A percentile compares a stretch with the other conserved stretches of the same genome.
Conservation (phyloP, 176 grass and related monocot species). For the Aegilops sharonensis region DNA sequence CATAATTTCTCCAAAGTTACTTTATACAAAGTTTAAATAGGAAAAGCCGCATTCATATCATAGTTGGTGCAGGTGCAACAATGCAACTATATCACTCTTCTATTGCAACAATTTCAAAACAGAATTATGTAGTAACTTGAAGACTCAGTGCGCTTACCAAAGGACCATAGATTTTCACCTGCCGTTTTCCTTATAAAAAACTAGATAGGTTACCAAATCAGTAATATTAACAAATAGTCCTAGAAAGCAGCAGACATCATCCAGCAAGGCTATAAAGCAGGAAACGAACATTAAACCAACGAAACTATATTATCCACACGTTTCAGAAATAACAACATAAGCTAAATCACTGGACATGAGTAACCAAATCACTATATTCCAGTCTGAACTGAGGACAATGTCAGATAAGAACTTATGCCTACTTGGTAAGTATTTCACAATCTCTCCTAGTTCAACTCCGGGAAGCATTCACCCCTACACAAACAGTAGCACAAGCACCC, state of each 20-base stretch:
- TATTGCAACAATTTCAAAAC: background rate
- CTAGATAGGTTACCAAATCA: background rate
- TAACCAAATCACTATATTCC: background rate
- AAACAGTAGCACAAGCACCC: constrained; percentile 31
- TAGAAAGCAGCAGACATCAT: background rate
- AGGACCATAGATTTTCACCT: background rate
- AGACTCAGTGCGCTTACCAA: background rate
- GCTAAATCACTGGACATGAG: background rate
- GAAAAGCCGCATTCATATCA: background rate
- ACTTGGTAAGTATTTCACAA: background rate
- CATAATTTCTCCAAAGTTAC: background rate
- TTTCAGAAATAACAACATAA: background rate
- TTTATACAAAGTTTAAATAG: background rate
- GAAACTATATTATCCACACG: background rate
- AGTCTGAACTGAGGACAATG: background rate
- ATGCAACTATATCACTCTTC: background rate
- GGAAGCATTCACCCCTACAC: constrained; percentile 3
- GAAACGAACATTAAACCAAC: background rate
- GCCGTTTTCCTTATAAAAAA: too few species aligned
- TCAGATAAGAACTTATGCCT: background rate
- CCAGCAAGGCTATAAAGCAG: background rate
- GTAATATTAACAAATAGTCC: background rate
- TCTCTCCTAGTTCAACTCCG: background rate
- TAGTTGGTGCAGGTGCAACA: background rate
- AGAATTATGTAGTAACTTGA: background rate